Percentiles rank a stretch among this genome's conserved stretches.
Evolutionary conservation across 208 protist genomes (phyloP).

Genomic region (Vickermania ingenoplastis): DNA sequence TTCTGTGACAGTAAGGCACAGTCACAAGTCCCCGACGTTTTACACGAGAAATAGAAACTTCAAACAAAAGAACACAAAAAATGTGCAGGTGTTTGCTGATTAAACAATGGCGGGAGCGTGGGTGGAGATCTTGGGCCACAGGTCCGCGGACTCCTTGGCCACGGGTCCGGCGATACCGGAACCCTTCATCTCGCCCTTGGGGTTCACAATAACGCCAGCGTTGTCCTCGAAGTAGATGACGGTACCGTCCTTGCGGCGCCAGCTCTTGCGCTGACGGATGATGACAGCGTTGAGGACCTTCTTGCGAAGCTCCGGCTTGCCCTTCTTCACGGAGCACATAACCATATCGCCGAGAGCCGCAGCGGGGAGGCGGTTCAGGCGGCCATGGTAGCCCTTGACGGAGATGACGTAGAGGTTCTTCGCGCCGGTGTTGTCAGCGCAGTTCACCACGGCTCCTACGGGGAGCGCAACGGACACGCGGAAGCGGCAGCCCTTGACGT

Average conservation of each 20-base stretch:
- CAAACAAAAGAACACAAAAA: constrained; percentile 9
- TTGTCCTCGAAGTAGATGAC: constrained; percentile 99
- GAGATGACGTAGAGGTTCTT: constrained; percentile 99
- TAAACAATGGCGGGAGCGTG: constrained; percentile 88
- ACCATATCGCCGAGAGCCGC: constrained; percentile 96
- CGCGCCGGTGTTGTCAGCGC: constrained; percentile 98
- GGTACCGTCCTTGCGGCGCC: constrained; percentile 92
- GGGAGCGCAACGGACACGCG: constrained; percentile 94
- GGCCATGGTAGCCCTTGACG: constrained; percentile 91
- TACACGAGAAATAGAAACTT: constrained; percentile 4
- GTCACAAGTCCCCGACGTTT: no score
- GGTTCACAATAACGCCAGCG: constrained; percentile 98
- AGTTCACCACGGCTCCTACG: constrained; percentile 96
- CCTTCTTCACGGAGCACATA: constrained; percentile 97
- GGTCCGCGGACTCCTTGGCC: constrained; percentile 97
- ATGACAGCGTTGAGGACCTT: constrained; percentile 93
- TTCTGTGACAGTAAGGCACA: no score
- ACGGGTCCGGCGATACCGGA: constrained; percentile 97
- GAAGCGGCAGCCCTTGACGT: constrained; percentile 88
- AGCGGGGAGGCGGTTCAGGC: constrained; percentile 94
- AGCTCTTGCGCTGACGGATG: constrained; percentile 95
- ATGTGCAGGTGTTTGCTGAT: no score
- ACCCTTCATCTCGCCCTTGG: constrained; percentile 98
- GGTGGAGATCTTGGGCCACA: constrained; percentile 96
- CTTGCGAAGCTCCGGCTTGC: constrained; percentile 97